phyloP scores from a whole-genome alignment of 2,329 filamentous ascomycete species.

The Thelonectria olida region DNA sequence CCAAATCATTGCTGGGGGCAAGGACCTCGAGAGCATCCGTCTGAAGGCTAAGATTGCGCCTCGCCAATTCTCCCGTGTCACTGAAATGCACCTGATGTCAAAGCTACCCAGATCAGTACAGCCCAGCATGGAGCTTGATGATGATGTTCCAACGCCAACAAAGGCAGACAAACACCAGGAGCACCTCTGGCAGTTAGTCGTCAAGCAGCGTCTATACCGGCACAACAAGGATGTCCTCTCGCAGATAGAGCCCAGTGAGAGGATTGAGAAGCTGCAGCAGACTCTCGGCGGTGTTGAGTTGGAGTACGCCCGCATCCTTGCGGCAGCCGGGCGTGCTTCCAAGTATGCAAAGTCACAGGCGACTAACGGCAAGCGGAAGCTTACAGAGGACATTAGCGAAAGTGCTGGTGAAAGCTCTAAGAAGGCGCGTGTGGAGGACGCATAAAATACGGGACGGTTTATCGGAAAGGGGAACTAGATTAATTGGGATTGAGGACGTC shows the following conservation, averaged over 20 bases:
- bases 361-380: conserved; percentile 58
- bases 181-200: conserved; percentile 76
- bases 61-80: conserved; percentile 77
- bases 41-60: conserved; percentile 74
- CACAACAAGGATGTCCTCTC: conserved; percentile 78
- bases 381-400: conserved; percentile 41
- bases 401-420: conserved; percentile 55
- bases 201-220: conserved; percentile 80
- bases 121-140: conserved; percentile 56
- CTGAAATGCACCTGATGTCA: conserved; percentile 80
- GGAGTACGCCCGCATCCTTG: conserved; percentile 76
- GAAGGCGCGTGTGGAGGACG: conserved; percentile 54
- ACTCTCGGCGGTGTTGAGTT: conserved; percentile 74
- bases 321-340: conserved; percentile 52
- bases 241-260: conserved; percentile 74
- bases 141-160: conserved; percentile 54
- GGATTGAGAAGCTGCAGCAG: conserved; percentile 76
- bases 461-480: conserved; percentile 2
- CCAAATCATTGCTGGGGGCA: conserved; percentile 65
- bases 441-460: conserved; percentile 22
- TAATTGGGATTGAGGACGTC: conserved; percentile 23
- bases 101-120: conserved; percentile 65
- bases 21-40: conserved; percentile 65
- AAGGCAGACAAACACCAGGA: conserved; percentile 70
- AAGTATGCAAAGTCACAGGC: conserved; percentile 36